phyloP scores from a whole-genome alignment of 73 alveolate species.

The Stentor coeruleus region DNA sequence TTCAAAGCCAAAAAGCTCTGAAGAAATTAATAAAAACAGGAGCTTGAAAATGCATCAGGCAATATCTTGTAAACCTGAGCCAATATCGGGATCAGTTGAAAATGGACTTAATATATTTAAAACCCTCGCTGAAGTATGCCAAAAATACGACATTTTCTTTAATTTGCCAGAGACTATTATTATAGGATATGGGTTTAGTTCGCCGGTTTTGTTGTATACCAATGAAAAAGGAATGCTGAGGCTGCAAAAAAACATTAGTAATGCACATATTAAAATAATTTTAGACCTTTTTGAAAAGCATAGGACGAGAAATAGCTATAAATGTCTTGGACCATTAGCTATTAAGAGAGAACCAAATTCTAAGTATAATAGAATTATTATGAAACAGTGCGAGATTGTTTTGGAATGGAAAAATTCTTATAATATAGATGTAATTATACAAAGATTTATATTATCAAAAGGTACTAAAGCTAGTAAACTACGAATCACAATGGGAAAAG shows the following conservation, averaged over 20 bases:
- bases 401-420: not conserved
- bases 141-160: not conserved
- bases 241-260: not conserved
- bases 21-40: not conserved
- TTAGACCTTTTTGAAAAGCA: not conserved
- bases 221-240: not conserved
- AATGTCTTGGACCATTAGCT: not conserved
- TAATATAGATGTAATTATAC: not conserved
- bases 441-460: not conserved
- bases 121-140: not conserved
- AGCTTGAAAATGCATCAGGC: not conserved
- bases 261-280: not conserved
- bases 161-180: not conserved
- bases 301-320: not conserved
- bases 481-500: not conserved
- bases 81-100: not conserved
- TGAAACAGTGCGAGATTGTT: not conserved
- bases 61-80: no score
- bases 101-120: not conserved
- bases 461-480: not conserved
- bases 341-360: not conserved
- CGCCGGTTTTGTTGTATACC: not conserved
- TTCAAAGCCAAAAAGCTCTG: not conserved
- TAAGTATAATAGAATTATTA: no score
- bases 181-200: not conserved